Conservation (phyloP, 148 eudicot species). For the Camellia japonica region DNA sequence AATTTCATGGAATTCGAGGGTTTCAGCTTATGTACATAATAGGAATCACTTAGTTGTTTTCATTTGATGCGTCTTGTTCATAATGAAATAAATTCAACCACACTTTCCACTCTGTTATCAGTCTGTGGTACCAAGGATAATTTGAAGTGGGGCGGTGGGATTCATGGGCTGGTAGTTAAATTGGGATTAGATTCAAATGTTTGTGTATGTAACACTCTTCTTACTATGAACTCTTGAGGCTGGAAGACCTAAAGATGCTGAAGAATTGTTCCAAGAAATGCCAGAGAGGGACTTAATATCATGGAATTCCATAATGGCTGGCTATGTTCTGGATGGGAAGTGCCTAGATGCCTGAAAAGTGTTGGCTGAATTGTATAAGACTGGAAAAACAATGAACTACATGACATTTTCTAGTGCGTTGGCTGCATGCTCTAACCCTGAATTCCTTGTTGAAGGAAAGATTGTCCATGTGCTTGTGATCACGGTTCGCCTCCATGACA, state of each 20-base stretch:
- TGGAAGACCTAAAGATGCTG: slow-evolving; percentile 44
- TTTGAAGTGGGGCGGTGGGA: slow-evolving; percentile 56
- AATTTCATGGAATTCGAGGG: slow-evolving; percentile 77
- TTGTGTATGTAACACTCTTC: slow-evolving; percentile 68
- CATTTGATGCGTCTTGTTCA: slow-evolving; percentile 52
- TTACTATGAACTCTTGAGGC: slow-evolving; percentile 57
- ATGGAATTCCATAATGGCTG: slow-evolving; percentile 74
- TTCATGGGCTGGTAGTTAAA: slow-evolving; percentile 63
- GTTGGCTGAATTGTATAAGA: slow-evolving; percentile 33
- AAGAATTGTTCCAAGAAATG: slow-evolving; percentile 46
- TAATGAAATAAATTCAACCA: slow-evolving; percentile 42
- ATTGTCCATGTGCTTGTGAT: slow-evolving; percentile 59
- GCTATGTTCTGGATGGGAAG: slow-evolving; percentile 49
- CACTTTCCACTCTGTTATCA: slow-evolving; percentile 55
- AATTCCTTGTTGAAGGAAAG: slow-evolving; percentile 44
- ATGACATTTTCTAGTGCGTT: slow-evolving; percentile 63
- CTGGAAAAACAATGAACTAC: slow-evolving; percentile 33
- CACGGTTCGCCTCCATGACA: slow-evolving; percentile 41
- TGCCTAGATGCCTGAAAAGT: slow-evolving; percentile 43
- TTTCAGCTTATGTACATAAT: slow-evolving; percentile 58
- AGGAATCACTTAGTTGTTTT: slow-evolving; percentile 53
- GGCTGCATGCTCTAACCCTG: slow-evolving; percentile 68
- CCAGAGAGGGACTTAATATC: slow-evolving; percentile 62
- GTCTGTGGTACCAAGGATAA: slow-evolving; percentile 40
- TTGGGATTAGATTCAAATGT: slow-evolving; percentile 46